Evolutionary conservation across 1,139 yeast genomes (phyloP).

Genomic region (Wickerhamomyces sp.): DNA sequence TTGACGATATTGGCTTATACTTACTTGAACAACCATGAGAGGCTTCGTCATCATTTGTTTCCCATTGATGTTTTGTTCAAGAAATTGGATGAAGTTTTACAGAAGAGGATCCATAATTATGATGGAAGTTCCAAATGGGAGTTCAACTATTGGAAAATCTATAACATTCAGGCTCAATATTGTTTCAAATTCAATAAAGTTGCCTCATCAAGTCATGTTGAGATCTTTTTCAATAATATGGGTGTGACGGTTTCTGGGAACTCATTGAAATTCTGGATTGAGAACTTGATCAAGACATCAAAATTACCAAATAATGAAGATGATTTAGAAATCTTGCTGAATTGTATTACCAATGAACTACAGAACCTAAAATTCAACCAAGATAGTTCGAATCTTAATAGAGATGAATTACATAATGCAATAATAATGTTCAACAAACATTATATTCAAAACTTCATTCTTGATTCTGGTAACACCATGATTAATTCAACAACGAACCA

Average conservation of each 20-base stretch:
- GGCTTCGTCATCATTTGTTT: slow-evolving; percentile 2
- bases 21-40: slow-evolving; percentile 12
- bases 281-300: slow-evolving; percentile 7
- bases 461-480: too few species aligned
- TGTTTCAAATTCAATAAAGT: slow-evolving; percentile 16
- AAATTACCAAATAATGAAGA: slow-evolving; percentile 4
- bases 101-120: neutral
- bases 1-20: slow-evolving; percentile 17
- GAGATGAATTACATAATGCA: slow-evolving; percentile 18
- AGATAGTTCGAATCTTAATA: slow-evolving; percentile 4
- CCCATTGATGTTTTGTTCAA: slow-evolving; percentile 14
- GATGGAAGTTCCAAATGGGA: neutral
- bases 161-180: slow-evolving; percentile 14
- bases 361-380: slow-evolving; percentile 13
- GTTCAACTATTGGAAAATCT: slow-evolving; percentile 15
- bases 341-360: slow-evolving; percentile 16
- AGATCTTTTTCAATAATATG: slow-evolving; percentile 3
- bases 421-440: slow-evolving; percentile 22
- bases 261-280: slow-evolving; percentile 7
- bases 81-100: slow-evolving; percentile 6
- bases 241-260: slow-evolving; percentile 3
- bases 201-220: slow-evolving; percentile 13
- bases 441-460: slow-evolving; percentile 8
- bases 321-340: neutral
- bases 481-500: neutral